Conservation (phyloP, 345 rosid species). For the Hypericum androsaemum region DNA sequence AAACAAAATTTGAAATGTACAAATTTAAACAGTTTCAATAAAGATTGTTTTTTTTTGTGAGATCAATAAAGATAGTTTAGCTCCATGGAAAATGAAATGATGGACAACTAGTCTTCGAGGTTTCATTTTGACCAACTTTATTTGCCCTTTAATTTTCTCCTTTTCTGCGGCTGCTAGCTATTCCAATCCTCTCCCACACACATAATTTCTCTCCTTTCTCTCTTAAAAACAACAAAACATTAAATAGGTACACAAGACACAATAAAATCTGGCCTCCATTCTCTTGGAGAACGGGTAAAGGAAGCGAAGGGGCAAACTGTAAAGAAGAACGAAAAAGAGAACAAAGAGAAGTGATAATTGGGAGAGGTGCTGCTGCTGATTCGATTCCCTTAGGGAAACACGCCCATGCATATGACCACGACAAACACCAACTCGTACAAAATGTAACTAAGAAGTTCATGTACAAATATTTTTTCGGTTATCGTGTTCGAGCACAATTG, state of each 20-base stretch:
- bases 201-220: background rate
- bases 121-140: slow-evolving; percentile 46
- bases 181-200: too few species aligned
- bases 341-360: slow-evolving; percentile 14
- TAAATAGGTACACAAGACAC: background rate
- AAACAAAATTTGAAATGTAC: too few species aligned
- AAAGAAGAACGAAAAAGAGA: slow-evolving; percentile 22
- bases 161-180: slow-evolving; percentile 27
- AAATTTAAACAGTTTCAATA: slow-evolving; percentile 40
- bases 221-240: background rate
- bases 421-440: slow-evolving; percentile 13
- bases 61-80: slow-evolving; percentile 40
- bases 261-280: slow-evolving; percentile 35
- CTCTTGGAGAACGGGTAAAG: slow-evolving; percentile 50
- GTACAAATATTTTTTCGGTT: too few species aligned
- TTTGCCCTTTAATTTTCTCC: slow-evolving; percentile 7
- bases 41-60: slow-evolving; percentile 32
- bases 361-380: slow-evolving; percentile 15
- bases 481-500: too few species aligned
- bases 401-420: slow-evolving; percentile 41
- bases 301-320: slow-evolving; percentile 29
- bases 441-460: too few species aligned
- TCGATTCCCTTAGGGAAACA: slow-evolving; percentile 41
- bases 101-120: slow-evolving; percentile 37
- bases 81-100: slow-evolving; percentile 11